Evolutionary conservation across 768 basidiomycete genomes (phyloP), one percentile per base, ranked within the genome.

Genomic region (Calocybe indica): DNA sequence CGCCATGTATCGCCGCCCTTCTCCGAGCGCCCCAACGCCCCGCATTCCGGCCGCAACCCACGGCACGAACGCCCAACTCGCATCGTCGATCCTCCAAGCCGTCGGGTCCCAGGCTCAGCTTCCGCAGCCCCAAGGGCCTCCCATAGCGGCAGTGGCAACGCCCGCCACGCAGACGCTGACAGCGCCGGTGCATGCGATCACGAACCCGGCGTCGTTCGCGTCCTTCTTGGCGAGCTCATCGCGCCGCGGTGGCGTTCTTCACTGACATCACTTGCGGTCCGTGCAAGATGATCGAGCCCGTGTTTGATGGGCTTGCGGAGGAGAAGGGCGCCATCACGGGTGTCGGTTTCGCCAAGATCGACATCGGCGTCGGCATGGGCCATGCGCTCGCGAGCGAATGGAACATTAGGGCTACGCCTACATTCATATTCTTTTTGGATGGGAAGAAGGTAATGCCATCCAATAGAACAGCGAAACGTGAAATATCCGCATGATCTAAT

Each of bases 401-500:
- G 68, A 71, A 76, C 10, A 79, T 96, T 1, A 64, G 74, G 11
- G 92, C 76, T 12, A 95, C 90, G 2, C 94, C 93, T 5, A 93
- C 91, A 1, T 95, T 97, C 58, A 68, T 88, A 36, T 93, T 96
- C 67, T 97, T 92, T 69, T 63, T 83, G 51, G 74, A 88, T 50
- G 89, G 84, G 1, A 71, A 75, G 43, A 82, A 87, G 80, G 87
- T 86, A 37, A 39, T 66, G 49, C 2, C 2, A 10, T 31, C 36
- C 11, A 30, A n/a, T 45, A 22, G 5, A 40, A 41, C 9, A 29
- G 38, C 12, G 1, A 22, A 22, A 7, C 48, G 12, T 30, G 22
- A 33, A 15, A 9, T 47, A 49, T 41, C 37, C 15, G 14, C 1
- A 37, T 22, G 35, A 37, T 32, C 41, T 40, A 34, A 43, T 38